phyloP scores from a whole-genome alignment of 2,329 filamentous ascomycete genomes.

The Clathrospora elynae region DNA sequence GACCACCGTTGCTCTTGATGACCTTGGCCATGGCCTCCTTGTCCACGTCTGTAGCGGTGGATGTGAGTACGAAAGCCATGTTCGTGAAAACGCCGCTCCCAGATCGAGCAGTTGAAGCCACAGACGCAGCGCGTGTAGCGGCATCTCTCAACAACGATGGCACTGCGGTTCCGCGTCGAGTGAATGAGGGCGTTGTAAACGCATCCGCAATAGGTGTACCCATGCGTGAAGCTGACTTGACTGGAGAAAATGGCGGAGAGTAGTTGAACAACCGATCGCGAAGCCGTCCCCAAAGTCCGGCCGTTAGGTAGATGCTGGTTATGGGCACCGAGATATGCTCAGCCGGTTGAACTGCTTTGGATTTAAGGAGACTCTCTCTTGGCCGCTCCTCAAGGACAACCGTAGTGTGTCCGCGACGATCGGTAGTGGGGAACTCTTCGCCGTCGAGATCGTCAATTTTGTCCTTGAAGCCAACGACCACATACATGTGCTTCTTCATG shows the following conservation, averaged over 20 bases:
- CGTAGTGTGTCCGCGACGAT: slow-evolving; percentile 50
- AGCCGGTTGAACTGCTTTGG: slow-evolving; percentile 13
- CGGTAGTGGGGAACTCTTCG: slow-evolving; percentile 47
- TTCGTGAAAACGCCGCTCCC: slow-evolving; percentile 66
- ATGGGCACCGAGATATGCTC: slow-evolving; percentile 49
- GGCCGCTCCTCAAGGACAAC: slow-evolving; percentile 50
- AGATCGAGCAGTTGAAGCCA: slow-evolving; percentile 32
- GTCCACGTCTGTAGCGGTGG: slow-evolving; percentile 59
- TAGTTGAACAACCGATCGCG: slow-evolving; percentile 47
- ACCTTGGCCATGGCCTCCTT: slow-evolving; percentile 63
- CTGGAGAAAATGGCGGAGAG: slow-evolving; percentile 22
- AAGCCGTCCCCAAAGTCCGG: slow-evolving; percentile 51
- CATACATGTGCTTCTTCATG: slow-evolving; percentile 53
- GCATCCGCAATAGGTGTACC: slow-evolving; percentile 40
- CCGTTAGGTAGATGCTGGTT: slow-evolving; percentile 52
- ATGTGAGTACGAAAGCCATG: slow-evolving; percentile 89
- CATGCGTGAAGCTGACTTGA: slow-evolving; percentile 25
- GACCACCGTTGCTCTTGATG: slow-evolving; percentile 74
- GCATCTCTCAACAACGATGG: slow-evolving; percentile 36
- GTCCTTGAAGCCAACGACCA: slow-evolving; percentile 52
- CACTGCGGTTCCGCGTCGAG: slow-evolving; percentile 48
- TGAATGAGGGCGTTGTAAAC: slow-evolving; percentile 57
- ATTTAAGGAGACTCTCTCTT: slow-evolving; percentile 45
- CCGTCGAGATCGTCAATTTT: slow-evolving; percentile 29
- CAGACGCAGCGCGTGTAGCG: slow-evolving; percentile 35